phyloP scores from a whole-genome alignment of 768 basidiomycete species.

The Pholiota microspora region DNA sequence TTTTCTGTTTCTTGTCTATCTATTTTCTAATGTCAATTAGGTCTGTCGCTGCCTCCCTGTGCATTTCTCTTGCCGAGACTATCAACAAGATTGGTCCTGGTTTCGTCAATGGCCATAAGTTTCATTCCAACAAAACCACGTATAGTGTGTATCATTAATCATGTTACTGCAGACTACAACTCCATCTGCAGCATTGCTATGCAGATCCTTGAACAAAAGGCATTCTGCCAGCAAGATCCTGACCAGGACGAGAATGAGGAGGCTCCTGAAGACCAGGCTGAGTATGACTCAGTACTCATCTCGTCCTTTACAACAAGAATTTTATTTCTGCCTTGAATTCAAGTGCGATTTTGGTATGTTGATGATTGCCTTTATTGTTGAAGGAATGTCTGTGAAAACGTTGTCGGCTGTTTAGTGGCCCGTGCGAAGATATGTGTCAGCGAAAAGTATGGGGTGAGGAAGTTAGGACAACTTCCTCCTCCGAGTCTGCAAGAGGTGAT shows the following conservation, averaged over 20 bases:
- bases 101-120: slow-evolving; percentile 74
- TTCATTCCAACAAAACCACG: neutral
- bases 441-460: too few species aligned
- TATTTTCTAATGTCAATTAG: slow-evolving; percentile 55
- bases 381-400: too few species aligned
- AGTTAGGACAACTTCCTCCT: too few species aligned
- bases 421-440: too few species aligned
- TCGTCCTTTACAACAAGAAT: too few species aligned
- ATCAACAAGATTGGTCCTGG: slow-evolving; percentile 91
- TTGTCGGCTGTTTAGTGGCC: too few species aligned
- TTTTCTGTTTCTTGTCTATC: slow-evolving; percentile 15
- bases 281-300: slow-evolving; percentile 95
- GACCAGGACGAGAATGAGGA: slow-evolving; percentile 88
- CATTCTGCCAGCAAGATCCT: slow-evolving; percentile 94
- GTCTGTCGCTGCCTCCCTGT: slow-evolving; percentile 84
- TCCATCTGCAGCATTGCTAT: slow-evolving; percentile 76
- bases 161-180: slow-evolving; percentile 56
- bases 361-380: too few species aligned
- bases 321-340: too few species aligned
- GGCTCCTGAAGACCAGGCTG: slow-evolving; percentile 86
- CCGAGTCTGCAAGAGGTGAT: too few species aligned
- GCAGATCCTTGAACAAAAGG: slow-evolving; percentile 90
- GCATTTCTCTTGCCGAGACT: slow-evolving; percentile 86
- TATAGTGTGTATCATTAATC: slow-evolving; percentile 8
- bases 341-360: too few species aligned